Conservation (phyloP, 495 filamentous ascomycete genomes). For the Trichoderma asperelloides region DNA sequence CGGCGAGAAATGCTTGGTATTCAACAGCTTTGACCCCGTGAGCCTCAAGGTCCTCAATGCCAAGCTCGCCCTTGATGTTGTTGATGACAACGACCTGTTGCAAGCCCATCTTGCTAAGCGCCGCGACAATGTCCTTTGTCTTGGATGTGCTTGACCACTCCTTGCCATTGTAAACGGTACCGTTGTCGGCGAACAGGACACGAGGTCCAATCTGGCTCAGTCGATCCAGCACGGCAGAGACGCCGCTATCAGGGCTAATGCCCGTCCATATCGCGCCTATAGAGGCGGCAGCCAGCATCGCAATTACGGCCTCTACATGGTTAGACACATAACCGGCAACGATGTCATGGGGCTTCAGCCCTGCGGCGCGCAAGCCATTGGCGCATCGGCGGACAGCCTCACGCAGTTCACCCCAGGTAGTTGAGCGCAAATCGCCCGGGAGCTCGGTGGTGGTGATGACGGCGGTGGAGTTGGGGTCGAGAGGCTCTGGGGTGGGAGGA, state of each 20-base stretch:
- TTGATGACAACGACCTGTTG: conserved; percentile 64
- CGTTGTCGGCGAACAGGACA: conserved; percentile 78
- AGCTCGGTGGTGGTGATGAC: conserved; percentile 66
- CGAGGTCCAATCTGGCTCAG: conserved; percentile 73
- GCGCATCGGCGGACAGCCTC: conserved; percentile 67
- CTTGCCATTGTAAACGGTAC: conserved; percentile 81
- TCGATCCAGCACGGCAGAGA: conserved; percentile 64
- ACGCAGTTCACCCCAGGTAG: conserved; percentile 71
- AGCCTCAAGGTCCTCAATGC: conserved; percentile 36
- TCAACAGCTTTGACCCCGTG: conserved; percentile 41
- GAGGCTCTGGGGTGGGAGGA: conserved; percentile 40
- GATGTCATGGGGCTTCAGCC: conserved; percentile 62
- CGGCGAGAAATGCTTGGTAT: conserved; percentile 29
- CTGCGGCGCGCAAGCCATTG: conserved; percentile 55
- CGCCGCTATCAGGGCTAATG: conserved; percentile 76
- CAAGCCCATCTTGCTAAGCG: conserved; percentile 47
- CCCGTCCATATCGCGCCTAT: conserved; percentile 88
- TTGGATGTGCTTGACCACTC: conserved; percentile 64
- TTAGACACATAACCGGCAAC: conserved; percentile 80
- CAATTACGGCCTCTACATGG: conserved; percentile 73
- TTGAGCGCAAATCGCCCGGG: conserved; percentile 42
- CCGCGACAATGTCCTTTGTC: conserved; percentile 57
- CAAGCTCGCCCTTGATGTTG: conserved; percentile 43
- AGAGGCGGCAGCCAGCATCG: conserved; percentile 71
- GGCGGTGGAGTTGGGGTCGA: conserved; percentile 51